Base-by-base conservation (phyloP, 768 basidiomycete genomes). In the Pisolithus albus region DNA sequence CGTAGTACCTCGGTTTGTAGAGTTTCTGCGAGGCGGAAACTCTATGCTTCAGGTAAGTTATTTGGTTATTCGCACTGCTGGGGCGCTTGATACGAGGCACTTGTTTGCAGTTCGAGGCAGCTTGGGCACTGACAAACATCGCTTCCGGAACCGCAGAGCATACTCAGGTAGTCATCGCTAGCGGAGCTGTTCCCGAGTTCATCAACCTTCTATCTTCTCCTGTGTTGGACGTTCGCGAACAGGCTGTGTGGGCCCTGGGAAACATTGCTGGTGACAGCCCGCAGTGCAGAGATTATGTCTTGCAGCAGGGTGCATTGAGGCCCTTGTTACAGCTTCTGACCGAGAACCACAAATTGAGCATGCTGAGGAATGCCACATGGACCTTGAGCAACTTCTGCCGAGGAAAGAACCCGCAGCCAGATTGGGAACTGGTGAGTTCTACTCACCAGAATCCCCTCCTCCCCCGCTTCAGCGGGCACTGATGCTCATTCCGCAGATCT, bases 251-350 rank as follows among this genome's bases (percentile, higher is more conserved):
- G 96, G 96, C 96, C 19, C 79, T 99, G 54, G 96, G 96, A 52
- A 99, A 99, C 73, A 98, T 99, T 57, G 96, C 96, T 49, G 96
- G 96, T 54, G 96, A 99, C 70, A 95, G 92, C 58, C 96, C 96
- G 19, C 84, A 88, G 65, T 99, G 96, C 79, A 76, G 96, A 62
- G 96, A 99, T 67, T 94, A 93, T 61, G 96, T 98, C 48, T 81
- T 99, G 47, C 85, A 91, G 63, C 83, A 90, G 64, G 93, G 93
- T 54, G 95, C 96, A 30, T 75, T 99, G 55, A 78, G 92, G 51
- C 96, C 96, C n/a, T 75, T 99, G 51, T 73, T 98, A 56, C 82
- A 85, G 30, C 77, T 93, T 36, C 70, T 95, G 56, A 94, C 88
- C 73, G 95, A 99, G 71, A 87, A 97, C 62, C 93, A 98, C 80